Conservation (phyloP, 1,284 basidiomycete genomes). For the Microbotryum silenes-acaulis region DNA sequence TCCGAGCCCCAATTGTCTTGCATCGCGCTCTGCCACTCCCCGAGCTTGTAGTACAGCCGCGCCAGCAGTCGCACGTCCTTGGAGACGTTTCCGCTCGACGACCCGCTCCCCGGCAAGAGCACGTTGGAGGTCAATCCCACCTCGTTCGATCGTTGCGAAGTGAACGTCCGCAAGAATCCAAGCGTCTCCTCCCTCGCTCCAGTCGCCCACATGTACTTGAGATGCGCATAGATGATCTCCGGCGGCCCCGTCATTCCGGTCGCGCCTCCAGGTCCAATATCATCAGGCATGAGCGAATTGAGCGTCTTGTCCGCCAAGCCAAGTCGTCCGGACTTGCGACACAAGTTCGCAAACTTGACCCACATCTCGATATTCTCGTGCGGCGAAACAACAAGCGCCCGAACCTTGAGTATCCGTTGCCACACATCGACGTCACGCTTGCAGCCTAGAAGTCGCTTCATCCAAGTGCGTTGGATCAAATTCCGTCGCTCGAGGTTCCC, state of each 20-base stretch:
- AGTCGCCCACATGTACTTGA: slow-evolving; percentile 94
- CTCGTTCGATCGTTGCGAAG: slow-evolving; percentile 65
- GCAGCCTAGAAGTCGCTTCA: slow-evolving; percentile 88
- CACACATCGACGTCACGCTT: slow-evolving; percentile 98
- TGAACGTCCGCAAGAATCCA: slow-evolving; percentile 79
- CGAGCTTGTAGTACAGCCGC: slow-evolving; percentile 93
- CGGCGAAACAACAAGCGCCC: slow-evolving; percentile 86
- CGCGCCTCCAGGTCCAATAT: slow-evolving; percentile 32
- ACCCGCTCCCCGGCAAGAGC: slow-evolving; percentile 32
- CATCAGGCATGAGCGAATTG: slow-evolving; percentile 72
- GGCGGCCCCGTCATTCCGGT: slow-evolving; percentile 67
- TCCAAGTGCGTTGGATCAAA: slow-evolving; percentile 83
- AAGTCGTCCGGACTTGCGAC: slow-evolving; percentile 76
- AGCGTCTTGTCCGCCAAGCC: slow-evolving; percentile 94
- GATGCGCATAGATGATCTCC: slow-evolving; percentile 91
- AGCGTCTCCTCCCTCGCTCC: slow-evolving; percentile 72
- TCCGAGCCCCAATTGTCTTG: slow-evolving; percentile 67
- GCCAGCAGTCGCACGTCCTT: slow-evolving; percentile 85
- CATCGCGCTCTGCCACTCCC: slow-evolving; percentile 80
- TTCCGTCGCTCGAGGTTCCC: slow-evolving; percentile 86
- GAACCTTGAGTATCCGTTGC: slow-evolving; percentile 95
- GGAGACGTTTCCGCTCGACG: slow-evolving; percentile 46
- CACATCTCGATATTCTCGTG: slow-evolving; percentile 95
- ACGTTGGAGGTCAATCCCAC: slow-evolving; percentile 56
- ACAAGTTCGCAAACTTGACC: slow-evolving; percentile 88